Base-by-base conservation (phyloP, 257 asterid genomes). In the Nicotiana otophora region DNA sequence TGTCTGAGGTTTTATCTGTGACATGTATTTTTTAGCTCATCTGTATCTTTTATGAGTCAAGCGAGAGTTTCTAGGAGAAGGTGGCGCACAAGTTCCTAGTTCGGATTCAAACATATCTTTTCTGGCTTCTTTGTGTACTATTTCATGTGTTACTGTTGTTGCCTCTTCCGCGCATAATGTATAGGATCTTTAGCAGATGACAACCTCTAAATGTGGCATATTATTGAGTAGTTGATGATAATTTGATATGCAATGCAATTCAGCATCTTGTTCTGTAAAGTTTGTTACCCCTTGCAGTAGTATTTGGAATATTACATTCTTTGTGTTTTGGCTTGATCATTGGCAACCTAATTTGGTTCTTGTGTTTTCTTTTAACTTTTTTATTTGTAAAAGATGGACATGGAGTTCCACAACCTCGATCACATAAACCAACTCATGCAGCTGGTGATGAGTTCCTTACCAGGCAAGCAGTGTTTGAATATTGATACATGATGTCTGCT, bases 391-490 rank as follows among this genome's bases (percentile, higher is more conserved):
- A 88, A 95, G 99, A 89, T 89, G 91, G 89, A 83, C 84, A 85
- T 80, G 89, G 84, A 83, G 80, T 84, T 82, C 97, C 98, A 7
- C 95, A 90, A 66, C 89, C 88, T 83, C 91, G 90, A 61, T 39
- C 91, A 80, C 92, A 88, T 10, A 92, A 90, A 84, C 95, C 98
- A 57, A 31, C 93, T 81, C 88, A 76, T 83, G 76, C 93, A 26
- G 78, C 87, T 42, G 91, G 90, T 81, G 97, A 93, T 6, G 97
- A 92, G 79, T 94, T 94, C 85, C 83, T 90, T 28, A 88, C 87
- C 95, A 96, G 98, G 99, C 89, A 91, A 86, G 92, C 76, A 63
- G 19, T 75, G 65, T 76, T 66, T 51, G 63, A 53, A 53, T 66
- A 23, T 53, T 48, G 75, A 23, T 15, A 10, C 30, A 26, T 48